Base-by-base conservation (phyloP, 805 yeast species). In the Wickerhamomyces ciferrii region DNA sequence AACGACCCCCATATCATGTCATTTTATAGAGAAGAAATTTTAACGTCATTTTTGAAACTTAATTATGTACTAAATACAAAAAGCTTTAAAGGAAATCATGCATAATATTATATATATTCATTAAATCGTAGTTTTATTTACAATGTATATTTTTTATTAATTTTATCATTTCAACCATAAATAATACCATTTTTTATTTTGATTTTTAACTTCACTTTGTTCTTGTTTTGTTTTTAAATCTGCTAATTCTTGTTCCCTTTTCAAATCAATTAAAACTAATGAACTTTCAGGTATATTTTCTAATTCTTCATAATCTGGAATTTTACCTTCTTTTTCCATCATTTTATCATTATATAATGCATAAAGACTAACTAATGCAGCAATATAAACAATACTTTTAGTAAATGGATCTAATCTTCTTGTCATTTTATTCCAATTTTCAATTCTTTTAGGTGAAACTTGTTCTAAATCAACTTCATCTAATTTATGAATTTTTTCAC, bases 291-390 rank as follows among this genome's bases (percentile, higher is more conserved):
- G 43, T 1, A 78, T 76, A 42, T 60, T 63, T 9, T 17, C 71
- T 10, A 27, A 27, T 13, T 27, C 14, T 27, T 27, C 31, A 27
- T 27, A 27, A 27, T 27, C 31, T 10, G 31, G 31, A 68, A 39
- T 46, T 7, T 46, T 47, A 4, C 53, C 58, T 23, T 57, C 72
- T 54, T 74, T 76, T 18, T 78, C 80, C 37, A 70, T 59, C 18
- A 60, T 63, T 58, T 76, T 75, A 58, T 84, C 90, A 53, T 83
- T 69, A 49, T 73, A 74, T 42, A 79, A 62, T 8, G 85, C 86
- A 37, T 75, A 53, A 43, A 77, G 55, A 2, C 76, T 66, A 9
- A 84, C 68, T 17, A 79, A 51, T 0, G 72, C 60, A 2, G 78
- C 70, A 20, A 75, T 43, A 51, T 78, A 78, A 2, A 83, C 65